Percentiles rank a stretch among this genome's conserved stretches.
Conservation (phyloP, 805 yeast genomes). For the Vanderwaltozyma verrucispora region DNA sequence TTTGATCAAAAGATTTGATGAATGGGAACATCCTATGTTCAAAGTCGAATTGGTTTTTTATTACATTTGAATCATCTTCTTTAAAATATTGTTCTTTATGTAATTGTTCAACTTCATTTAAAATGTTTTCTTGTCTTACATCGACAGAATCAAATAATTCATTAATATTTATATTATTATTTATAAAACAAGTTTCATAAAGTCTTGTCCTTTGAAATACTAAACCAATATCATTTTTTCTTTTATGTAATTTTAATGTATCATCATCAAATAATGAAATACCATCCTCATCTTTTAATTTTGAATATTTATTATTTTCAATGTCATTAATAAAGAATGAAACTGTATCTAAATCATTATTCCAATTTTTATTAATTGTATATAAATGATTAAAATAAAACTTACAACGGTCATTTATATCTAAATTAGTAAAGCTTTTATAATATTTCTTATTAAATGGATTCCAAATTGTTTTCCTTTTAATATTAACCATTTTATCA, state of each 20-base stretch:
- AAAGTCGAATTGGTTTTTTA: constrained; percentile 14
- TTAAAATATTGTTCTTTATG: no score
- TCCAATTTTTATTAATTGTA: constrained; percentile 11
- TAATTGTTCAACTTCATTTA: no score
- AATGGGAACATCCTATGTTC: constrained; percentile 19
- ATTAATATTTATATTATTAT: background rate
- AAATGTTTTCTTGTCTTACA: background rate
- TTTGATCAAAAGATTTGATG: constrained; percentile 5
- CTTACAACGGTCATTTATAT: constrained; percentile 6
- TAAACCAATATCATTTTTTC: constrained; percentile 6
- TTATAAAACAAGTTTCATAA: constrained; percentile 12
- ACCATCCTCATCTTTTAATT: constrained; percentile 2
- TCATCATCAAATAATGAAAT: constrained; percentile 1
- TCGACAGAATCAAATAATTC: background rate
- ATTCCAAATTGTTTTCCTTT: no score
- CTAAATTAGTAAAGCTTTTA: constrained; percentile 7
- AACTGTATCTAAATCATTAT: constrained; percentile 6
- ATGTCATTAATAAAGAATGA: constrained; percentile 8
- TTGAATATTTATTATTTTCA: background rate
- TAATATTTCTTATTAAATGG: constrained; percentile 1
- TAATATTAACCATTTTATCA: background rate
- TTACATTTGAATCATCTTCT: no score
- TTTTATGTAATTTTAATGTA: constrained; percentile 2
- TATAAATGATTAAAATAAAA: constrained; percentile 13
- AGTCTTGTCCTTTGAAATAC: constrained; percentile 12